Conservation (phyloP, 2,329 filamentous ascomycete species). For the Phaeosphaeria sp. region DNA sequence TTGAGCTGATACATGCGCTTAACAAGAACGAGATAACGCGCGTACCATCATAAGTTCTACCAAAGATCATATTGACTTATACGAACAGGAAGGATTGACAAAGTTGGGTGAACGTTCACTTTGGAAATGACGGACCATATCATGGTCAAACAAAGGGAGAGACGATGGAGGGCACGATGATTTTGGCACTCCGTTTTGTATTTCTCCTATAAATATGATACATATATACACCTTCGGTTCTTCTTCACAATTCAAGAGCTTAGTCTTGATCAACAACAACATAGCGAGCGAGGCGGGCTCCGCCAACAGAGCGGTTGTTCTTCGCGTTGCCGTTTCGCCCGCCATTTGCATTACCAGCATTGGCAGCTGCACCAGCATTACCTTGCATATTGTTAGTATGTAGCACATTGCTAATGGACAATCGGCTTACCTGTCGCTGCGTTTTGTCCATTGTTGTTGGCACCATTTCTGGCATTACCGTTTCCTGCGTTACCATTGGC, state of each 20-base stretch:
- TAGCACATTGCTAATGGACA: background rate
- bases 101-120: no score
- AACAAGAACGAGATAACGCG: no score
- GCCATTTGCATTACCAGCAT: background rate
- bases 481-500: background rate
- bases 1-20: no score
- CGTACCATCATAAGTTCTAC: no score
- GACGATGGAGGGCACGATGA: no score
- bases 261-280: constrained; percentile 2
- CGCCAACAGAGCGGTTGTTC: constrained; percentile 2
- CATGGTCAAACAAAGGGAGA: no score
- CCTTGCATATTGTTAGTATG: background rate
- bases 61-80: no score
- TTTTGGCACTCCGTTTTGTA: no score
- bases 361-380: background rate
- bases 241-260: background rate
- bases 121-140: no score
- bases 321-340: background rate
- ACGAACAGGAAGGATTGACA: no score
- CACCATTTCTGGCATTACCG: background rate
- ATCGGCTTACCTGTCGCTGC: background rate
- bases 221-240: background rate
- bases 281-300: constrained; percentile 7
- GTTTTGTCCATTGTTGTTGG: background rate
- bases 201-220: no score